Evolutionary conservation across 2,329 filamentous ascomycete species (phyloP).

Genomic region (Tolypocladium sp.): DNA sequence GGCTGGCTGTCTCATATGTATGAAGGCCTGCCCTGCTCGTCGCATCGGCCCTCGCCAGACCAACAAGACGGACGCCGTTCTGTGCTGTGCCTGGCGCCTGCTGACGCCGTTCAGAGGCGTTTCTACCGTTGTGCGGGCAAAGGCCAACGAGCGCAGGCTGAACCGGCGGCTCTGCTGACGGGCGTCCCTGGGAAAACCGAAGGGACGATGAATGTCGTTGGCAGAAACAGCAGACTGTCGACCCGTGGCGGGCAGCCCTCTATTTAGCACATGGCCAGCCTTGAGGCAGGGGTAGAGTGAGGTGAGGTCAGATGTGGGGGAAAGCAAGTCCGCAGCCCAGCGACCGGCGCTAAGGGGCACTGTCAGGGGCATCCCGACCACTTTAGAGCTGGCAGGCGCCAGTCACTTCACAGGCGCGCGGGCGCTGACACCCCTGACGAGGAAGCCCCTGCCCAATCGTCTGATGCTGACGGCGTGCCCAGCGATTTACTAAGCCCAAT

Average conservation of each 20-base stretch:
- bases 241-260: background rate
- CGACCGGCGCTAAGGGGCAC: background rate
- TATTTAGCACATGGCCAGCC: background rate
- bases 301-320: background rate
- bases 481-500: background rate
- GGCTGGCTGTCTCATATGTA: background rate
- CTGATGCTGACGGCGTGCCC: background rate
- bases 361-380: background rate
- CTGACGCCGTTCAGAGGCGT: background rate
- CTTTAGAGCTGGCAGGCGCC: background rate
- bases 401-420: background rate
- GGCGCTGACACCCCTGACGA: background rate
- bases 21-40: background rate
- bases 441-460: background rate
- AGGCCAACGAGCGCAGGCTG: background rate
- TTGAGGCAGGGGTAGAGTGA: background rate
- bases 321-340: background rate
- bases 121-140: background rate
- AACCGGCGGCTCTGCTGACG: background rate
- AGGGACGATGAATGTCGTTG: background rate
- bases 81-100: background rate
- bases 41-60: background rate
- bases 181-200: background rate
- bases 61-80: background rate
- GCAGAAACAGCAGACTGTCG: background rate